Evolutionary conservation across 2,329 filamentous ascomycete genomes (phyloP).

Genomic region (Fusarium proliferatum): DNA sequence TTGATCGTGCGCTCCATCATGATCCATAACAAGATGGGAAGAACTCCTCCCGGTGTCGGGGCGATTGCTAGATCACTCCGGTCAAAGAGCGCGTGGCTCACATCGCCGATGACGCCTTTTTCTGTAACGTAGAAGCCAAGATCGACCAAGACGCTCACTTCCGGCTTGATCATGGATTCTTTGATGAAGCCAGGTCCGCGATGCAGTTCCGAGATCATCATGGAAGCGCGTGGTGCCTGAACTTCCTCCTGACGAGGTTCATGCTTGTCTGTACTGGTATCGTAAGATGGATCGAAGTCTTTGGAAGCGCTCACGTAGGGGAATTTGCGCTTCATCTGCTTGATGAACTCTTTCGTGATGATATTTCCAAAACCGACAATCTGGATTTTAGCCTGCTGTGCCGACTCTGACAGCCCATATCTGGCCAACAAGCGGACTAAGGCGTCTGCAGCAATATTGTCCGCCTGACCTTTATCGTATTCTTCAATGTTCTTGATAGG

Average conservation of each 20-base stretch:
- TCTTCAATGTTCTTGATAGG: neutral
- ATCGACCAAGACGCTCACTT: neutral
- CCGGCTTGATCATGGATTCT: accelerated
- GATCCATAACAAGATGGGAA: neutral
- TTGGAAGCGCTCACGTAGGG: neutral
- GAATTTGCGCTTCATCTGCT: neutral
- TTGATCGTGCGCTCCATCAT: neutral
- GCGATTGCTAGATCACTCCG: neutral
- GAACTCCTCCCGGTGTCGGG: neutral
- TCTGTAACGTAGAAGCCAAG: neutral
- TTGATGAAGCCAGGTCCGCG: neutral
- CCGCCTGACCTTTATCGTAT: neutral
- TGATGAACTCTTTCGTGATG: neutral
- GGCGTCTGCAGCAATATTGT: neutral
- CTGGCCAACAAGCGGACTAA: neutral
- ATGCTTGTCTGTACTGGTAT: accelerated
- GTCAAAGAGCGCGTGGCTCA: neutral
- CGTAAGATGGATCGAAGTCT: neutral
- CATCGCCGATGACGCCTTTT: neutral
- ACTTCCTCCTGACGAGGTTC: accelerated
- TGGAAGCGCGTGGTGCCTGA: neutral
- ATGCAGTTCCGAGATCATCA: neutral
- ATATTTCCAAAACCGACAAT: neutral
- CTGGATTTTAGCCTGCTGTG: neutral
- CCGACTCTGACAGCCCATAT: neutral